A percentile compares a stretch with the other conserved stretches of the same genome.
Evolutionary conservation across 2,329 filamentous ascomycete genomes (phyloP).

Genomic region (Chaetomium strumarium): DNA sequence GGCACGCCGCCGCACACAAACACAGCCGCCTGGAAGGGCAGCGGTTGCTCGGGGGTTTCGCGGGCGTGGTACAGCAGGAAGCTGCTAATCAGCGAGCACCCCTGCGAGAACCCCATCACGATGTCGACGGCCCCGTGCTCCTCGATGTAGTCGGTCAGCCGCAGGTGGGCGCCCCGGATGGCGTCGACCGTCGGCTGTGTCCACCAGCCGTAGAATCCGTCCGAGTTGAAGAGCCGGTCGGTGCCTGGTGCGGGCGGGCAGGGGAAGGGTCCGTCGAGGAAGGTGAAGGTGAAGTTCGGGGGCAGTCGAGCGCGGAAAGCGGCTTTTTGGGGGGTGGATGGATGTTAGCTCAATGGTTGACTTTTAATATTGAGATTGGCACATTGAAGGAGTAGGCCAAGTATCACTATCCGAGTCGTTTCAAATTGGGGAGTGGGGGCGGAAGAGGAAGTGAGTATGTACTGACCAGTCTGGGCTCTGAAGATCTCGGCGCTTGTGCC

Average conservation of each 20-base stretch:
- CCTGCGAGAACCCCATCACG: slow-evolving; percentile 35
- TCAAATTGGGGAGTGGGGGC: too few species aligned
- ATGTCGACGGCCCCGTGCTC: slow-evolving; percentile 32
- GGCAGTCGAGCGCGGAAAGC: slow-evolving; percentile 33
- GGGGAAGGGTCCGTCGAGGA: slow-evolving; percentile 31
- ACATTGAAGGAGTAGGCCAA: not conserved
- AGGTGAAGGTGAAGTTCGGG: slow-evolving; percentile 29
- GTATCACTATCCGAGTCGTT: too few species aligned
- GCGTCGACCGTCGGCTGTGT: slow-evolving; percentile 23
- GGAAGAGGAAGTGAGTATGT: not conserved
- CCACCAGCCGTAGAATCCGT: slow-evolving; percentile 30
- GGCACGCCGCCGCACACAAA: slow-evolving; percentile 37
- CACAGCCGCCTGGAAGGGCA: slow-evolving; percentile 35
- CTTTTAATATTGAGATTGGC: not conserved
- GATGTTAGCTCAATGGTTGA: not conserved
- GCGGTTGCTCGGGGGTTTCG: slow-evolving; percentile 26
- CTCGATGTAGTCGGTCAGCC: slow-evolving; percentile 32
- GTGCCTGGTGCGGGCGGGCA: slow-evolving; percentile 30
- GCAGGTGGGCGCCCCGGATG: slow-evolving; percentile 32
- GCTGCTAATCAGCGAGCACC: slow-evolving; percentile 34
- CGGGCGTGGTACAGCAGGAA: slow-evolving; percentile 36
- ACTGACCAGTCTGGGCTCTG: slow-evolving; percentile 32
- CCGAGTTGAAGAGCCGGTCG: slow-evolving; percentile 29
- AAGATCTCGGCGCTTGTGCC: slow-evolving; percentile 35
- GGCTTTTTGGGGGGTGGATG: slow-evolving; percentile 23